Percentiles rank a stretch among this genome's conserved stretches.
phyloP scores from a whole-genome alignment of 2,329 filamentous ascomycete genomes.

The Proliferodiscus dingleyae region DNA sequence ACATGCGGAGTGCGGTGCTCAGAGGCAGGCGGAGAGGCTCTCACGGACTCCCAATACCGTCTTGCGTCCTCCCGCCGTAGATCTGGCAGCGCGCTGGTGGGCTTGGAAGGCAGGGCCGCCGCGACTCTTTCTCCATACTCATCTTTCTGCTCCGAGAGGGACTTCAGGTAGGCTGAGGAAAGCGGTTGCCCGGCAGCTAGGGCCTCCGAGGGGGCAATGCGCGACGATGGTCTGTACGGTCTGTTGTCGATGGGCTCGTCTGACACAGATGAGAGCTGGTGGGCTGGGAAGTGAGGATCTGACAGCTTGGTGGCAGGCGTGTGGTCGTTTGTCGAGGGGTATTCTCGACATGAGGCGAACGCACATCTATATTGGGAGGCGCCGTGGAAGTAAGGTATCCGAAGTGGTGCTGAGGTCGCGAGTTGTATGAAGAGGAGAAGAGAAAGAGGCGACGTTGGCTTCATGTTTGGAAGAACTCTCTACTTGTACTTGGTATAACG shows the following conservation, averaged over 20 bases:
- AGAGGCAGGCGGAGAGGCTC: no score
- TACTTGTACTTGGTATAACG: no score
- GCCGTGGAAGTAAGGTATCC: slow-evolving; percentile 11
- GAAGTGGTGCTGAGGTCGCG: slow-evolving; percentile 10
- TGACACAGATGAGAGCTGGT: slow-evolving; percentile 16
- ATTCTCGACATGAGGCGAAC: slow-evolving; percentile 4
- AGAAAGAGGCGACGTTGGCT: slow-evolving; percentile 23
- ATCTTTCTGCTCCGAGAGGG: slow-evolving; percentile 15
- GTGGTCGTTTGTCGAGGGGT: slow-evolving; percentile 10
- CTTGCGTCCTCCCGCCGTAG: slow-evolving; percentile 21
- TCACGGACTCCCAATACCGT: slow-evolving; percentile 25
- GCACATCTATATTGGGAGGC: slow-evolving; percentile 7
- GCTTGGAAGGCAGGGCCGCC: slow-evolving; percentile 16
- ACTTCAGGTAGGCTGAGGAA: slow-evolving; percentile 21
- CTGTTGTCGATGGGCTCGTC: slow-evolving; percentile 24
- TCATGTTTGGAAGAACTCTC: slow-evolving; percentile 17
- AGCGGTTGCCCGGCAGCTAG: slow-evolving; percentile 21
- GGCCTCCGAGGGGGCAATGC: slow-evolving; percentile 17
- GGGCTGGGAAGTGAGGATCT: slow-evolving; percentile 24
- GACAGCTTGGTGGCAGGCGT: slow-evolving; percentile 15
- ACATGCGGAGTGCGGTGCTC: not conserved
- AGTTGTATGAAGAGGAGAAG: slow-evolving; percentile 25
- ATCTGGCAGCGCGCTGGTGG: slow-evolving; percentile 20
- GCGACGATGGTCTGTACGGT: slow-evolving; percentile 19
- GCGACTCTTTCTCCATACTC: not conserved